These are phyloP conservation scores for Pyrenochaeta sp. DNA, from an alignment of 2,329 filamentous ascomycete genomes.

Conservation along the genomic window DNA sequence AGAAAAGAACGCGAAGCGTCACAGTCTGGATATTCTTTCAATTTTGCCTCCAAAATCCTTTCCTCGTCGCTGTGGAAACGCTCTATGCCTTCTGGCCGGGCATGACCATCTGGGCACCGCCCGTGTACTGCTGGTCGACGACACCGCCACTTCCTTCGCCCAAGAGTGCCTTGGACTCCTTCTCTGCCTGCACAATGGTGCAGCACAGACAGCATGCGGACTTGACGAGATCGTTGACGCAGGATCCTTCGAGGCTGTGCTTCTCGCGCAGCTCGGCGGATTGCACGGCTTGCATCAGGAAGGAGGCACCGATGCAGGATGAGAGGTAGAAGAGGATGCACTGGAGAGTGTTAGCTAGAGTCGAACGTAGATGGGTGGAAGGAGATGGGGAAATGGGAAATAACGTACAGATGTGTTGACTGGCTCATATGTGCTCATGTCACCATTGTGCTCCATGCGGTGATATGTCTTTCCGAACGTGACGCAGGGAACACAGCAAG, in stretches of 20 bases:
- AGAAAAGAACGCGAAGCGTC: too few relatives aligned
- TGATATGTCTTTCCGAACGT: constrained; percentile 50
- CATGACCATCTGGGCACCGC: neutral
- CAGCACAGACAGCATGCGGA: constrained; percentile 36
- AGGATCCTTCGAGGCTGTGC: constrained; percentile 33
- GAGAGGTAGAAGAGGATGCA: constrained; percentile 31
- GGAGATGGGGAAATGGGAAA: too few relatives aligned
- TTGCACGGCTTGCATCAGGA: constrained; percentile 29
- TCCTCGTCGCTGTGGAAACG: too few relatives aligned
- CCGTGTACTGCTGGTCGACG: neutral
- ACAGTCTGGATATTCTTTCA: too few relatives aligned
- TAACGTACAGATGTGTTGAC: constrained; percentile 43
- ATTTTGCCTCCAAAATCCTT: too few relatives aligned
- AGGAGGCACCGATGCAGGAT: constrained; percentile 22
- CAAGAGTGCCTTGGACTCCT: constrained; percentile 25
- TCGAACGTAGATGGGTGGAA: neutral
- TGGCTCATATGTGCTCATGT: constrained; percentile 41
- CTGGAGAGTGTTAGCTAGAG: constrained; percentile 9
- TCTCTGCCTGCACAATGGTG: constrained; percentile 29
- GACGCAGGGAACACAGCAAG: constrained; percentile 41
- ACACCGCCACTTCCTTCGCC: constrained; percentile 1
- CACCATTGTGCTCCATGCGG: constrained; percentile 40
- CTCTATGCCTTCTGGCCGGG: neutral
- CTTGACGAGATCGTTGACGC: constrained; percentile 25
- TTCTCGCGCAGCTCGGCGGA: constrained; percentile 31